Base-by-base conservation (phyloP, 2,329 filamentous ascomycete species). In the Arthrobotrys entomopaga region DNA sequence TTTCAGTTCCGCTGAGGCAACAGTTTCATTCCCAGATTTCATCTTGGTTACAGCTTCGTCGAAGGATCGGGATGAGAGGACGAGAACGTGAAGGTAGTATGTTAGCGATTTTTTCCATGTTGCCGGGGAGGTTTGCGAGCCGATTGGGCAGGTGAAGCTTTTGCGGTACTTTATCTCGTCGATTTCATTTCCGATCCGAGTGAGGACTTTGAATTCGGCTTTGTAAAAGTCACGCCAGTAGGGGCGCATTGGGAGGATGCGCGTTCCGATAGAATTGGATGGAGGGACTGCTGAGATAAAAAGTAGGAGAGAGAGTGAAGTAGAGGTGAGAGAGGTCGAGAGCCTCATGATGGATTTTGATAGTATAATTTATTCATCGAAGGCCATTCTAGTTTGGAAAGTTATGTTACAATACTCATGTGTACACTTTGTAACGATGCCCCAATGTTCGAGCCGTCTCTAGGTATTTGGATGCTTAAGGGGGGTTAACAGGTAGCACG, bases 161-260 rank as follows among this genome's bases (percentile, higher is more conserved):
- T 54, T 53, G 20, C 38, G 60, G 2, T 19, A 5, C 48, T 65
- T 54, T 34, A 56, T 10, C 8, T 65, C 50, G 40, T 65, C 60
- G 2, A 65, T 38, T 34, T 42, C 34, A 13, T 38, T 20, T 1
- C 34, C 60, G 7, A 65, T 56, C 8, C 16, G 22, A 2, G 34
- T 20, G 11, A 65, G 19, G 5, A 50, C 48, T 29, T 20, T 15
- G 22, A 29, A n/a, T 49, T 56, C 60, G 2, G 40, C 19, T 3
- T 10, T 6, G 38, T 56, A 20, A 20, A 42, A 65, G 8, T 56
- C 49, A n/a, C 26, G 20, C 60, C 60, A 65, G 40, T 65, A 56
- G 1, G 50, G 60, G 4, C 38, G 13, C 11, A 65, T 34, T 4
- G 60, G 50, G 15, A 43, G 38, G 11, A 16, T 4, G 19, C 38